Evolutionary conservation across 1,139 yeast genomes (phyloP).

Genomic region (Yamadazyma conglobata): DNA sequence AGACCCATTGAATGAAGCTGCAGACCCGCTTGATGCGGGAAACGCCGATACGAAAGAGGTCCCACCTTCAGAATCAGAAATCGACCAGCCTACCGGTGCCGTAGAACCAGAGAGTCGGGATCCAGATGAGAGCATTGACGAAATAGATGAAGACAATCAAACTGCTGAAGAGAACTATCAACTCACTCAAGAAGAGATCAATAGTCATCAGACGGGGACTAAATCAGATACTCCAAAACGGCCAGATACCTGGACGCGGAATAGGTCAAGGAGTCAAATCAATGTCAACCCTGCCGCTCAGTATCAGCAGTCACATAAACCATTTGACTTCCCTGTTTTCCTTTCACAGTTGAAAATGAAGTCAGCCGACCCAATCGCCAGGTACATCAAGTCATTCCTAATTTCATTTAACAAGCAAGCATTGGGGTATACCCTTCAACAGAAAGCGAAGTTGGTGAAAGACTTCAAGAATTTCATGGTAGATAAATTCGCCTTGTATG

Average conservation of each 20-base stretch:
- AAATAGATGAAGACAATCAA: conserved; percentile 9
- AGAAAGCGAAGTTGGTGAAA: conserved; percentile 69
- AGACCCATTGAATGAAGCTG: too few relatives aligned
- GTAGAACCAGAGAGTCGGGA: neutral
- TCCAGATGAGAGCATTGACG: neutral
- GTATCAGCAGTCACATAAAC: conserved; percentile 40
- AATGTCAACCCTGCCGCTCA: conserved; percentile 16
- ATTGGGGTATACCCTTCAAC: conserved; percentile 62
- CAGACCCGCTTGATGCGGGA: too few relatives aligned
- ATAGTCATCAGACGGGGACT: conserved; percentile 5
- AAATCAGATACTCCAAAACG: neutral
- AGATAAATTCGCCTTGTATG: conserved; percentile 59
- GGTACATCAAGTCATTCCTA: conserved; percentile 78
- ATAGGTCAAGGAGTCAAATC: conserved; percentile 13
- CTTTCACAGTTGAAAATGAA: conserved; percentile 66
- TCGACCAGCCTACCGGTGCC: conserved; percentile 1
- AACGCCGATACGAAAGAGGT: too few relatives aligned
- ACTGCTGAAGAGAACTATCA: conserved; percentile 13
- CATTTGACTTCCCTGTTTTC: conserved; percentile 83
- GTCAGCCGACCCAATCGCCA: conserved; percentile 84
- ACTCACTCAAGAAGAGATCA: conserved; percentile 14
- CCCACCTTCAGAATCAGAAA: neutral
- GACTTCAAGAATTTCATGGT: conserved; percentile 75
- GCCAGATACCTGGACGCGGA: conserved; percentile 3
- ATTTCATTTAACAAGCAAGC: conserved; percentile 68